Evolutionary conservation across 148 eudicot species (phyloP).

Genomic region (Cornus controversa): DNA sequence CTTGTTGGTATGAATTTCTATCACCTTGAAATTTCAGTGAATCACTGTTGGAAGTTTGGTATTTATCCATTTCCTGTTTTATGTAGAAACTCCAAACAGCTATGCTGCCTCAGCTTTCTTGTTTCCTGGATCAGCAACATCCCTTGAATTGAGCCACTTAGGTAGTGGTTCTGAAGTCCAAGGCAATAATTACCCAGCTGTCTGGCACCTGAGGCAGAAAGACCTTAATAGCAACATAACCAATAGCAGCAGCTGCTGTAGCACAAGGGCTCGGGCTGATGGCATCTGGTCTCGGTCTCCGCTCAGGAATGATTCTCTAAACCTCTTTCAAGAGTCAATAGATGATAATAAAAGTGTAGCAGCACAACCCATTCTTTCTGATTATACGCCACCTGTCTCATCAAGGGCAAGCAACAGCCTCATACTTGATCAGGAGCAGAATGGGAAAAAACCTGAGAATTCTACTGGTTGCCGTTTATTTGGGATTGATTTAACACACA

Average conservation of each 20-base stretch:
- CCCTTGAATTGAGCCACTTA: constrained; percentile 30
- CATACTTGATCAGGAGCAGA: constrained; percentile 27
- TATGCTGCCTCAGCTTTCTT: constrained; percentile 43
- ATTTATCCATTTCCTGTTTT: constrained; percentile 5
- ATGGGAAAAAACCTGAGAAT: constrained; percentile 37
- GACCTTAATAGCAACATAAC: not conserved
- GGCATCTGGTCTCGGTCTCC: constrained; percentile 38
- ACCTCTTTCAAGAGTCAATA: constrained; percentile 27
- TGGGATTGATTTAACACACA: constrained; percentile 65
- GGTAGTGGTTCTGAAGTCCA: constrained; percentile 20
- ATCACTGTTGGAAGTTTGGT: not conserved
- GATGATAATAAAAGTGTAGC: constrained; percentile 29
- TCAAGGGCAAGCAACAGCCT: not conserved
- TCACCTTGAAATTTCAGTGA: not conserved
- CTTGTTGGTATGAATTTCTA: constrained; percentile 40
- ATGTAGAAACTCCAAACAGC: constrained; percentile 35
- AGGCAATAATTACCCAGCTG: constrained; percentile 22
- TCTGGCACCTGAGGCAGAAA: constrained; percentile 24
- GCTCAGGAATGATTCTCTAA: constrained; percentile 29
- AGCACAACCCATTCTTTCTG: constrained; percentile 25
- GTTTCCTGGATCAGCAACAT: constrained; percentile 42
- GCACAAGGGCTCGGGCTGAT: constrained; percentile 31
- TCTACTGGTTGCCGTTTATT: constrained; percentile 58
- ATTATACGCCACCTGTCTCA: constrained; percentile 25
- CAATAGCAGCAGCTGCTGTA: constrained; percentile 17